These are phyloP conservation scores for Populus hybrid DNA, from an alignment of 441 rosid genomes.

Conservation along the genomic window DNA sequence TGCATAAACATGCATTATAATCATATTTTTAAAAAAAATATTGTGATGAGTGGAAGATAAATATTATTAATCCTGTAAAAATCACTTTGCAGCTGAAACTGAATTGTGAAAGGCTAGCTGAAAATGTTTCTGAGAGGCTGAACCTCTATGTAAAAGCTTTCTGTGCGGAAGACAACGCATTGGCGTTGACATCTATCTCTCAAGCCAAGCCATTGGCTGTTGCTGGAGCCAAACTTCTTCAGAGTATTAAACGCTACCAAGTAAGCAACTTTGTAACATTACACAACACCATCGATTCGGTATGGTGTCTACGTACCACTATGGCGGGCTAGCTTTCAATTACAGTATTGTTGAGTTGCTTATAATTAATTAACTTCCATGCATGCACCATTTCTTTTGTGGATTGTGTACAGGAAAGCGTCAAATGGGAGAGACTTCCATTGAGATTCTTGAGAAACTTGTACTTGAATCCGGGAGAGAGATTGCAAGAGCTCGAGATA, in stretches of 20 bases:
- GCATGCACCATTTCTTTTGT: not conserved
- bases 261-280: conserved; percentile 31
- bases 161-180: conserved; percentile 40
- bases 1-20: not conserved
- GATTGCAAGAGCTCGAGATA: conserved; percentile 49
- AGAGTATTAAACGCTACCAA: conserved; percentile 49
- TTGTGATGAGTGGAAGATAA: not conserved
- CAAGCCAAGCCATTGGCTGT: conserved; percentile 50
- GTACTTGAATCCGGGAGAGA: conserved; percentile 39
- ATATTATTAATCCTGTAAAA: not conserved
- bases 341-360: not conserved
- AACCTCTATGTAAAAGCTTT: conserved; percentile 60
- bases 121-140: conserved; percentile 55
- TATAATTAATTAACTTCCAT: not conserved
- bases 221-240: conserved; percentile 43
- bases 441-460: conserved; percentile 37
- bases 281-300: not conserved
- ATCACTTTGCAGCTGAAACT: conserved; percentile 49
- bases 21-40: too few relatives aligned
- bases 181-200: conserved; percentile 48
- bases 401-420: conserved; percentile 49
- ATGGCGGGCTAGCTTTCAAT: not conserved
- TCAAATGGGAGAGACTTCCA: conserved; percentile 74
- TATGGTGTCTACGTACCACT: not conserved
- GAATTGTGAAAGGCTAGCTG: conserved; percentile 41